phyloP scores from a whole-genome alignment of 805 yeast species.

The Zygosaccharomyces pseudorouxii region DNA sequence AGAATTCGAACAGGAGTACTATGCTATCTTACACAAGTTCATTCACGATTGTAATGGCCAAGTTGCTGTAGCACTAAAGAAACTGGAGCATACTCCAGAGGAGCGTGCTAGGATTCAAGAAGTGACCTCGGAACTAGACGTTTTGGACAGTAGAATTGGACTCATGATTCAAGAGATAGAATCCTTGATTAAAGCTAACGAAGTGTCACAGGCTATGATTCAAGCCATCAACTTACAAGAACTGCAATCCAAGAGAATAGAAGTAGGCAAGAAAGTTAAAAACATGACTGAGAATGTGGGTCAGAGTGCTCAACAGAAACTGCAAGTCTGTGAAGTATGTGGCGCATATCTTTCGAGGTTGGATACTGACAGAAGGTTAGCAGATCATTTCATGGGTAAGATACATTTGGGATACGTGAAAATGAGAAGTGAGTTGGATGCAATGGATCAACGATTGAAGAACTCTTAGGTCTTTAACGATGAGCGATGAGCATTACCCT shows the following conservation, averaged over 20 bases:
- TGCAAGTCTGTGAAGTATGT: slow-evolving; percentile 86
- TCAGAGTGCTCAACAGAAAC: slow-evolving; percentile 81
- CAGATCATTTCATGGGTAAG: slow-evolving; percentile 86
- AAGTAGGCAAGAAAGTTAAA: slow-evolving; percentile 52
- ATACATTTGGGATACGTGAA: slow-evolving; percentile 78
- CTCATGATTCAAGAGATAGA: slow-evolving; percentile 64
- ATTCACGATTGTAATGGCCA: slow-evolving; percentile 63
- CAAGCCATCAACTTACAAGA: slow-evolving; percentile 46
- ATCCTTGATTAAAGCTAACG: slow-evolving; percentile 45
- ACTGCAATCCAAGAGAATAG: slow-evolving; percentile 45
- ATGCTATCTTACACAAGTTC: slow-evolving; percentile 46
- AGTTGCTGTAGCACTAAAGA: slow-evolving; percentile 55
- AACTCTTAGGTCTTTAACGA: not conserved
- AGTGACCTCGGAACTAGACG: slow-evolving; percentile 54
- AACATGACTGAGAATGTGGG: slow-evolving; percentile 67
- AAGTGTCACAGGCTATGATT: slow-evolving; percentile 47
- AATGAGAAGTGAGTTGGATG: slow-evolving; percentile 56
- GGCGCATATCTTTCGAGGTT: slow-evolving; percentile 82
- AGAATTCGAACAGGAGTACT: slow-evolving; percentile 45
- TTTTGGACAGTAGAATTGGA: slow-evolving; percentile 57
- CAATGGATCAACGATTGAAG: slow-evolving; percentile 29
- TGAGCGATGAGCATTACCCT: not conserved
- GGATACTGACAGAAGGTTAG: slow-evolving; percentile 83
- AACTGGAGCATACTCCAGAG: slow-evolving; percentile 63
- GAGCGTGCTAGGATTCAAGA: slow-evolving; percentile 57